A percentile compares a stretch with the other conserved stretches of the same genome.
These are phyloP conservation scores for Candida chilensis DNA, from an alignment of 805 yeast genomes.

Conservation along the genomic window DNA sequence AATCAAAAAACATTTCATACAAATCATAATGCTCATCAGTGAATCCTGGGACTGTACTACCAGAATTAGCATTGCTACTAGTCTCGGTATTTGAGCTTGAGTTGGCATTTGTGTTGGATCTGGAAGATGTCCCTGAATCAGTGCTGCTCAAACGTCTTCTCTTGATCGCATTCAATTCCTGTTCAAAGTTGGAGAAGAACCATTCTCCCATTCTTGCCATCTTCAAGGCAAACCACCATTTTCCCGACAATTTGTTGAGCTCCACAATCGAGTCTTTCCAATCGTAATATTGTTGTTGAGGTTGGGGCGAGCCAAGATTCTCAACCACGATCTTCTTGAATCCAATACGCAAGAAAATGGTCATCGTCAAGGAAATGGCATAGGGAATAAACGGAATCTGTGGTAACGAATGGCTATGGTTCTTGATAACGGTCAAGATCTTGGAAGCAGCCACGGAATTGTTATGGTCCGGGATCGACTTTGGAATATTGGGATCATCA, in stretches of 20 bases:
- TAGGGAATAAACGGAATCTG: slow-evolving; percentile 4
- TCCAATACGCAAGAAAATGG: slow-evolving; percentile 1
- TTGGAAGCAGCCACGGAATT: slow-evolving; percentile 5
- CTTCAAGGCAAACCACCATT: slow-evolving; percentile 1
- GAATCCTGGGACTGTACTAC: no score
- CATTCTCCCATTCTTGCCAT: slow-evolving; percentile 1
- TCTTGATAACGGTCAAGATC: slow-evolving; percentile 5
- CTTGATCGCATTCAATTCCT: neutral
- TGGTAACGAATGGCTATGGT: slow-evolving; percentile 2
- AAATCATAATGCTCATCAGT: slow-evolving; percentile 2
- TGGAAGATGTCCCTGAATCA: no score
- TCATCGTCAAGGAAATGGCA: slow-evolving; percentile 1
- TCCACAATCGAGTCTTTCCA: slow-evolving; percentile 1
- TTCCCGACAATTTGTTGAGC: neutral
- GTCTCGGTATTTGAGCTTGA: no score
- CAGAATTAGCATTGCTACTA: no score
- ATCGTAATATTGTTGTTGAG: no score
- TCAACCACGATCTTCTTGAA: slow-evolving; percentile 1
- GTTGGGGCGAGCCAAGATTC: no score
- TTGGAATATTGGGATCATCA: slow-evolving; percentile 3
- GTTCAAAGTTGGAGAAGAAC: neutral
- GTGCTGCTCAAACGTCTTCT: no score
- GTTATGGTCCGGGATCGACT: slow-evolving; percentile 3
- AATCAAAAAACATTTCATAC: slow-evolving; percentile 1
- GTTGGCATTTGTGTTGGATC: no score